Conservation (phyloP, 2,329 filamentous ascomycete species). For the Exophiala phaeomuriformis region DNA sequence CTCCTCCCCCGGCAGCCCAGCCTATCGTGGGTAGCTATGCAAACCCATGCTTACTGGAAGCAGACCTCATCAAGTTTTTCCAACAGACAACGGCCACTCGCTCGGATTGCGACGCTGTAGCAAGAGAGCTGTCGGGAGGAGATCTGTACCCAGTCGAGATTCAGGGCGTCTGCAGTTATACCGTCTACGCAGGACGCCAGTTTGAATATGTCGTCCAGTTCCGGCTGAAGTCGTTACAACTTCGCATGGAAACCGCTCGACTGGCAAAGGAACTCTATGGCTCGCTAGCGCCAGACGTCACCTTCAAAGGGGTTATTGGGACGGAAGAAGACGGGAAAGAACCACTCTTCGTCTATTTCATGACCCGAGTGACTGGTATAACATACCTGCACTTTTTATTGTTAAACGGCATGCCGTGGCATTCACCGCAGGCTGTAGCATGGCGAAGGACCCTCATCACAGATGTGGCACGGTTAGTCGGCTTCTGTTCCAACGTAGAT, state of each 20-base stretch:
- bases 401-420: background rate
- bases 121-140: background rate
- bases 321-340: background rate
- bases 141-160: background rate
- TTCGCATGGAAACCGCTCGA: background rate
- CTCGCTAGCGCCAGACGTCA: background rate
- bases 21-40: background rate
- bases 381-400: background rate
- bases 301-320: background rate
- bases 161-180: background rate
- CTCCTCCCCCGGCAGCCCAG: background rate
- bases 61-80: background rate
- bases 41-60: background rate
- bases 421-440: background rate
- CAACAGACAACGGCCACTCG: background rate
- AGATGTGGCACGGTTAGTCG: background rate
- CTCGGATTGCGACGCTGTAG: background rate
- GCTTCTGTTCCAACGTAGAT: background rate
- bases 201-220: background rate
- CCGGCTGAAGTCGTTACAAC: background rate
- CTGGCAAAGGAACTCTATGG: background rate
- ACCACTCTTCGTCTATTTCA: background rate
- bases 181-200: background rate
- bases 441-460: background rate
- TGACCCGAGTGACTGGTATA: background rate